Conservation (phyloP, 2,329 filamentous ascomycete genomes). For the Xylariaceae sp. region DNA sequence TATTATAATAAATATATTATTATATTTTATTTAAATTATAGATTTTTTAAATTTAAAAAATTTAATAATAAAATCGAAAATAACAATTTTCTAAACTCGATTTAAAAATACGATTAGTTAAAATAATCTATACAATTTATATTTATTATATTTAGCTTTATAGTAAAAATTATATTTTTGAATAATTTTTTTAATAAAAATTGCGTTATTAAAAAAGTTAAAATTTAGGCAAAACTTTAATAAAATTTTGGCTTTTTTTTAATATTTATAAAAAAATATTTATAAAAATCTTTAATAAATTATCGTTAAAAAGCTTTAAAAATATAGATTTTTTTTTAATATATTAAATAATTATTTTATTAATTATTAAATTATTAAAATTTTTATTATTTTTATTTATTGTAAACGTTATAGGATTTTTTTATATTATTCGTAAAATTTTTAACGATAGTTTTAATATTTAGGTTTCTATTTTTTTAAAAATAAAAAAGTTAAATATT, state of each 20-base stretch:
- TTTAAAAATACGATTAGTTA: neutral
- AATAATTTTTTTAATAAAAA: neutral
- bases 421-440: neutral
- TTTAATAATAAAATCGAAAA: neutral
- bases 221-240: neutral
- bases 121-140: neutral
- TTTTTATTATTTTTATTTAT: neutral
- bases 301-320: neutral
- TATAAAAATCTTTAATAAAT: neutral
- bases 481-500: constrained; percentile 1
- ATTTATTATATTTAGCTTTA: neutral
- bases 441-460: neutral
- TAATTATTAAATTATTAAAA: neutral
- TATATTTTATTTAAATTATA: neutral
- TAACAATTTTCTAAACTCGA: neutral
- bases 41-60: neutral
- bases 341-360: neutral
- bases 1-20: neutral
- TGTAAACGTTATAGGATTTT: neutral
- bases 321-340: neutral
- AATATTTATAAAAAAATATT: neutral
- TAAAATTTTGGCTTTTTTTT: neutral
- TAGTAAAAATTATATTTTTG: neutral
- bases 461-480: constrained; percentile 1
- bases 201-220: neutral